Conservation (phyloP, 192 early-diverging fungal species). For the Glomus cerebriforme region DNA sequence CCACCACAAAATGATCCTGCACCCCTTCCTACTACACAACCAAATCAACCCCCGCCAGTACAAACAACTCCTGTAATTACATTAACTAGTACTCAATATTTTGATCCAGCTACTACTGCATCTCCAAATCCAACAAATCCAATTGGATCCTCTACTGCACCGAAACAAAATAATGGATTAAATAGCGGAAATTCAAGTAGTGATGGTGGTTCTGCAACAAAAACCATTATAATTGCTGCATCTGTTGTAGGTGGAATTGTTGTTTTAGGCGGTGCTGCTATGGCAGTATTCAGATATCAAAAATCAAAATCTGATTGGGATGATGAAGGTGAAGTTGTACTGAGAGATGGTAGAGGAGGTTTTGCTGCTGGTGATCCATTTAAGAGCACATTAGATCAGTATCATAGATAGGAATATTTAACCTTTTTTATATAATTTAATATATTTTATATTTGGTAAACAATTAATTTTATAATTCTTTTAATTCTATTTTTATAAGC, state of each 20-base stretch:
- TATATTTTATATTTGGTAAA: no score
- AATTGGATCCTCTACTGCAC: not conserved
- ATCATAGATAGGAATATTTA: not conserved
- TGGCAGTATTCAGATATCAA: not conserved
- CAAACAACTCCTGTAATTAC: not conserved
- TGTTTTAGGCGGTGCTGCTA: not conserved
- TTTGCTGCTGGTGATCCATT: not conserved
- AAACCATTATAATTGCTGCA: not conserved
- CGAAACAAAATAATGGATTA: not conserved
- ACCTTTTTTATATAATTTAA: no score
- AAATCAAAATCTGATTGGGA: constrained; percentile 1
- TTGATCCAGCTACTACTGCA: not conserved
- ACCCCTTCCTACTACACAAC: no score
- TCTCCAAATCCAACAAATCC: not conserved
- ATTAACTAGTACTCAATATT: not conserved
- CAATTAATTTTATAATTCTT: not conserved
- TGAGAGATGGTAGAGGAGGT: not conserved
- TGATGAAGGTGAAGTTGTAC: constrained; percentile 5
- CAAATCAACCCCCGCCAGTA: not conserved
- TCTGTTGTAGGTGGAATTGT: not conserved
- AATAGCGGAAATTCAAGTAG: not conserved
- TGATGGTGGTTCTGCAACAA: not conserved
- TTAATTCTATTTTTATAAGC: not conserved
- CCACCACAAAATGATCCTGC: no score
- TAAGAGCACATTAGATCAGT: constrained; percentile 18